A percentile compares a stretch with the other conserved stretches of the same genome.
Evolutionary conservation across 148 eudicot genomes (phyloP).

Genomic region (Linanthus parryae): DNA sequence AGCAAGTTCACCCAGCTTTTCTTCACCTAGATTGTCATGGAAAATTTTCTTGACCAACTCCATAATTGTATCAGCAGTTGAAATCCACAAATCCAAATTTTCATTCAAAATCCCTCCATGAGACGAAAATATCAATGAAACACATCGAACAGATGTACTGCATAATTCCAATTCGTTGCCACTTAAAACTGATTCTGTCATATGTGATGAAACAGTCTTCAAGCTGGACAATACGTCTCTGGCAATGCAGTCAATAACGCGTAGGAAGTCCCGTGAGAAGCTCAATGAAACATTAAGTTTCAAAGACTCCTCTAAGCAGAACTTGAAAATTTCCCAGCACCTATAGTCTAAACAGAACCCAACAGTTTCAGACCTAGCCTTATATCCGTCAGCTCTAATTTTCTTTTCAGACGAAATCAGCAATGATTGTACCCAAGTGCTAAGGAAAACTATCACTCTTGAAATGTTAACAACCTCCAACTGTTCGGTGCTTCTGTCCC

Average conservation of each 20-base stretch:
- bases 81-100: constrained; percentile 74
- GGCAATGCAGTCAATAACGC: constrained; percentile 54
- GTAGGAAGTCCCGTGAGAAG: constrained; percentile 55
- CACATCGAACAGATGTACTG: constrained; percentile 37
- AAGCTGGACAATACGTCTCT: constrained; percentile 26
- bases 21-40: constrained; percentile 25
- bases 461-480: constrained; percentile 44
- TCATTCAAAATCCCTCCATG: constrained; percentile 59
- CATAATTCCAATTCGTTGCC: constrained; percentile 28
- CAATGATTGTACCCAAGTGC: constrained; percentile 67
- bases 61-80: constrained; percentile 40
- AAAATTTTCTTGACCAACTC: constrained; percentile 40
- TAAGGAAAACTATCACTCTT: constrained; percentile 39
- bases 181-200: constrained; percentile 15
- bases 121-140: constrained; percentile 47
- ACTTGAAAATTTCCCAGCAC: constrained; percentile 78
- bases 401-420: constrained; percentile 66
- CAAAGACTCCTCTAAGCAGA: constrained; percentile 69
- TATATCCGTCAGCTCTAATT: constrained; percentile 32
- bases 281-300: constrained; percentile 35
- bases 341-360: constrained; percentile 58
- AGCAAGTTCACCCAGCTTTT: constrained; percentile 29
- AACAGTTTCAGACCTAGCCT: constrained; percentile 23
- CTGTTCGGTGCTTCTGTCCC: constrained; percentile 14
- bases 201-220: constrained; percentile 13